Evolutionary conservation across 2,329 filamentous ascomycete genomes (phyloP).

Genomic region (Berkeleyomyces rouxiae): DNA sequence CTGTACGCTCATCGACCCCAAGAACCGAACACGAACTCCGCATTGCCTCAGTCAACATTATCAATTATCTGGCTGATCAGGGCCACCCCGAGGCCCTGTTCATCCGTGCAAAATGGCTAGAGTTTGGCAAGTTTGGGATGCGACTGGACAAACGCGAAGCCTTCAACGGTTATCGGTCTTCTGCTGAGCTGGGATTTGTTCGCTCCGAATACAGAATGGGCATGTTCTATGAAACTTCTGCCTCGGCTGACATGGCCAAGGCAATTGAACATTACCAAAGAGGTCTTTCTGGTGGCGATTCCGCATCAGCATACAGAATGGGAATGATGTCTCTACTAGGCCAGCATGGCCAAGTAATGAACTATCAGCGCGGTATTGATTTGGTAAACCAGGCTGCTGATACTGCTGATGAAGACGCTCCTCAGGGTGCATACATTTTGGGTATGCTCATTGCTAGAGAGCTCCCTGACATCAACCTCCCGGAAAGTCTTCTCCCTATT

Average conservation of each 20-base stretch:
- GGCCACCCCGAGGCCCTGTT: conserved; percentile 88
- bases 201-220: conserved; percentile 92
- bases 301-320: conserved; percentile 69
- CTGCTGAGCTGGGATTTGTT: conserved; percentile 73
- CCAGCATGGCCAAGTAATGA: conserved; percentile 77
- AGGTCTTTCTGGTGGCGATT: conserved; percentile 66
- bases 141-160: conserved; percentile 89
- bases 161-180: conserved; percentile 68
- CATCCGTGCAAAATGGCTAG: conserved; percentile 88
- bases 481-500: conserved; percentile 49
- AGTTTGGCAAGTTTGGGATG: conserved; percentile 91
- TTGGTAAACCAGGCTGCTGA: conserved; percentile 72
- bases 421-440: conserved; percentile 87
- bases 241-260: conserved; percentile 79
- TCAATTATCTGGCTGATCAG: conserved; percentile 77
- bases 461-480: conserved; percentile 75
- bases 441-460: conserved; percentile 88
- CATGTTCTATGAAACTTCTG: conserved; percentile 93
- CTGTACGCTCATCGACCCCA: conserved; percentile 56
- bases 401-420: conserved; percentile 85
- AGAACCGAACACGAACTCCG: conserved; percentile 77
- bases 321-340: conserved; percentile 97
- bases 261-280: conserved; percentile 80
- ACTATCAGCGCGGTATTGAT: conserved; percentile 61
- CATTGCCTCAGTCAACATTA: conserved; percentile 79